Conservation (phyloP, 129 eudicot genomes). For the Lactuca saligna region DNA sequence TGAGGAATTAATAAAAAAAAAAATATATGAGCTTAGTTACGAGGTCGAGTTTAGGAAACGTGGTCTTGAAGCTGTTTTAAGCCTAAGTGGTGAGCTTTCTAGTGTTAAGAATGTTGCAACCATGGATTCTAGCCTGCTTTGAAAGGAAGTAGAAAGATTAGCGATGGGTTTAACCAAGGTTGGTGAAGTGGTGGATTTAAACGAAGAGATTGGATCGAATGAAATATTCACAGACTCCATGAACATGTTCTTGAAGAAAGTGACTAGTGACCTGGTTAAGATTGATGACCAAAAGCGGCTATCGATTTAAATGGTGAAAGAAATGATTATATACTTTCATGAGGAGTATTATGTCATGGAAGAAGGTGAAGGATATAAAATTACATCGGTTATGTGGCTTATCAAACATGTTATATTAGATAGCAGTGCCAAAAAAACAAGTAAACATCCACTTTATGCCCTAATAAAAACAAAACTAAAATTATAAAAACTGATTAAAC, state of each 20-base stretch:
- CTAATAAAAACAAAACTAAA: too few species aligned
- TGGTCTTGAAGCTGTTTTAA: slow-evolving; percentile 70
- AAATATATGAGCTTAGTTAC: slow-evolving; percentile 40
- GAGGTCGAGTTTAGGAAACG: slow-evolving; percentile 55
- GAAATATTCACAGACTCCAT: slow-evolving; percentile 38
- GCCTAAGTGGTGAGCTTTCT: slow-evolving; percentile 68
- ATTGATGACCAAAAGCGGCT: slow-evolving; percentile 46
- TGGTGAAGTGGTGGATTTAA: slow-evolving; percentile 42
- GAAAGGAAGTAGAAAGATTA: slow-evolving; percentile 48
- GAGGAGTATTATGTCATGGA: slow-evolving; percentile 58
- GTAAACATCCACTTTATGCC: too few species aligned
- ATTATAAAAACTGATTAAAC: too few species aligned
- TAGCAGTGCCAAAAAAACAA: too few species aligned
- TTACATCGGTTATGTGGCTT: too few species aligned
- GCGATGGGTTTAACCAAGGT: slow-evolving; percentile 48
- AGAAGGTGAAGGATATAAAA: slow-evolving; percentile 50
- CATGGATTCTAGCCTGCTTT: slow-evolving; percentile 53
- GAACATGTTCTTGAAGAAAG: slow-evolving; percentile 53
- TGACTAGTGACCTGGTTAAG: slow-evolving; percentile 32
- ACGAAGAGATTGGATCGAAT: slow-evolving; percentile 32
- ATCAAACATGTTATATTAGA: too few species aligned
- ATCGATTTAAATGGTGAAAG: slow-evolving; percentile 58
- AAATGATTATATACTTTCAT: slow-evolving; percentile 62
- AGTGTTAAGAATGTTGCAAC: slow-evolving; percentile 74
- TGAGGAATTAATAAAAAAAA: slow-evolving; percentile 15